Base-by-base conservation (phyloP, 2,329 filamentous ascomycete genomes). In the Claviceps fusiformis region DNA sequence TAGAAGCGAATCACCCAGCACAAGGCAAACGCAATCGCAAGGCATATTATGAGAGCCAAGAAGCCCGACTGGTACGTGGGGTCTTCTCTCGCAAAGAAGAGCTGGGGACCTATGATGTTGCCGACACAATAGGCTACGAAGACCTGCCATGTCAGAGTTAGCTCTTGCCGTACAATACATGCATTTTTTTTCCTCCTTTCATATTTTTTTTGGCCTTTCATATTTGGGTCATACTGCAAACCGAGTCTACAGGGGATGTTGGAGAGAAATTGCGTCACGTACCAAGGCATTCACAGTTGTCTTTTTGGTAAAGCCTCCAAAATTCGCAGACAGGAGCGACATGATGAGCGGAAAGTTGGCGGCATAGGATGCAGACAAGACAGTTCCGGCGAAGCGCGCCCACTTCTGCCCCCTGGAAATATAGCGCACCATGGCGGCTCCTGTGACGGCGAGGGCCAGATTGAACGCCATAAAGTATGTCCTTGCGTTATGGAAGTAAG, bases 241-340 rank as follows among this genome's bases (percentile, higher is more conserved):
- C 19, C 19, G 19, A 19, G 19, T 37, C 35, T 9, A 37, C 4
- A 37, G 6, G 11, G 35, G 35, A 5, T 27, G 19, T 19, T 19
- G 19, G 19, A 19, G 19, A 19, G 19, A 19, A 19, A 19, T 19
- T 19, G 19, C 19, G 3, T 50, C 33, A 41, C 81, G 10, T 50
- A 64, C 62, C 60, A 79, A 74, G 1, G 80, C 79, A 8, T 82
- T 76, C 13, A 78, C 76, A 5, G 79, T 76, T 1, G 75, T 73
- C 61, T 82, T 83, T 68, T 85, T 85, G 1, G 81, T 85, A 54
- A 82, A 79, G 0, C 81, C 82, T 24, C 75, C 80, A 37, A 82
- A 70, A 61, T 85, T 85, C 6, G 78, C 72, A 0, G 75, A 75
- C 39, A 80, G 71, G 68, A 84, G 73, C 10, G 77, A 77, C 65